Conservation (phyloP, 805 yeast genomes). For the Teunomyces panamensis region DNA sequence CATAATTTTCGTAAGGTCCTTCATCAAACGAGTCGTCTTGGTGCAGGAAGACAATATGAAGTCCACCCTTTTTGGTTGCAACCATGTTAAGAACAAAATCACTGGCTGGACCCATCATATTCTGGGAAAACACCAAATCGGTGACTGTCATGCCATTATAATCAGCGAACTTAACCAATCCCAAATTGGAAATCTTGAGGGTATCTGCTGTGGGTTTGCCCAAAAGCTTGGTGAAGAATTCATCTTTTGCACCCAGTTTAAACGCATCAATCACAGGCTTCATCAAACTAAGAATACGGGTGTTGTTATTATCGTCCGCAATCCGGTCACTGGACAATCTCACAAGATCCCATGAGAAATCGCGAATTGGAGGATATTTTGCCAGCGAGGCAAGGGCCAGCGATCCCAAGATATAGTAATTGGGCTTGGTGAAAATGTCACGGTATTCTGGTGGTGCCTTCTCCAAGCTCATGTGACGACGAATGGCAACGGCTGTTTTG, state of each 20-base stretch:
- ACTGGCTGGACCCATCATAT: slow-evolving; percentile 29
- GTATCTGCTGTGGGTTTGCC: slow-evolving; percentile 29
- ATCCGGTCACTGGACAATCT: slow-evolving; percentile 18
- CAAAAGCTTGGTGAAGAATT: slow-evolving; percentile 20
- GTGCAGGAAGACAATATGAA: slow-evolving; percentile 33
- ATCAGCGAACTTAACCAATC: slow-evolving; percentile 23
- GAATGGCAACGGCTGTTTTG: slow-evolving; percentile 32
- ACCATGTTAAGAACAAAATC: slow-evolving; percentile 35
- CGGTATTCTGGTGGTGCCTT: slow-evolving; percentile 15
- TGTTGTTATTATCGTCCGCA: slow-evolving; percentile 16
- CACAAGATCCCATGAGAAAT: slow-evolving; percentile 34
- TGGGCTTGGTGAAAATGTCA: slow-evolving; percentile 13
- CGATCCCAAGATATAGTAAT: slow-evolving; percentile 29
- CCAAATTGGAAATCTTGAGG: slow-evolving; percentile 36
- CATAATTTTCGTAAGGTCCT: slow-evolving; percentile 20
- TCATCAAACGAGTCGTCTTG: slow-evolving; percentile 27
- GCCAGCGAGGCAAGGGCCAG: slow-evolving; percentile 33
- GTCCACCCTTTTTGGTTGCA: slow-evolving; percentile 29
- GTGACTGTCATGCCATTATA: slow-evolving; percentile 22
- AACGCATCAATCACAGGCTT: slow-evolving; percentile 17
- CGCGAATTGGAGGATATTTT: slow-evolving; percentile 25
- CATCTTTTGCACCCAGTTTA: slow-evolving; percentile 10
- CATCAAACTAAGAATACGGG: slow-evolving; percentile 20
- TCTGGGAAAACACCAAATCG: slow-evolving; percentile 36
- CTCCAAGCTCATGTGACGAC: slow-evolving; percentile 21